A percentile compares a stretch with the other conserved stretches of the same genome.
Conservation (phyloP, 345 rosid species). For the Bretschneidera sinensis region DNA sequence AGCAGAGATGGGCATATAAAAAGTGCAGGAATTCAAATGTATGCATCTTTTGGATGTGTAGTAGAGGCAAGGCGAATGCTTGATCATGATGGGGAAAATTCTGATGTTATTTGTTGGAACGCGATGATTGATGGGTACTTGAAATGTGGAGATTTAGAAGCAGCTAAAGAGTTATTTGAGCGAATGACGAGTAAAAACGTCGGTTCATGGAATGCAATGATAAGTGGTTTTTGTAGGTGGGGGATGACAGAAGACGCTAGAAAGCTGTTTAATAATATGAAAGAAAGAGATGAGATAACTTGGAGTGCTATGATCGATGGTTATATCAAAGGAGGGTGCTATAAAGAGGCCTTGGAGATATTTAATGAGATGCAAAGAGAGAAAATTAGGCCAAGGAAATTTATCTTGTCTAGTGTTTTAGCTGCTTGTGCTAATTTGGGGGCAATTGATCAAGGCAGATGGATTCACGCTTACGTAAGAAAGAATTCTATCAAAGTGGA, state of each 20-base stretch:
- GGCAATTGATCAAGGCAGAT: conserved; percentile 43
- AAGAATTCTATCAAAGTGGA: conserved; percentile 24
- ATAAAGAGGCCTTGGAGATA: conserved; percentile 36
- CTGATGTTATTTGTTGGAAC: conserved; percentile 36
- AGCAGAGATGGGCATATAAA: conserved; percentile 31
- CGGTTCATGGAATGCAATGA: conserved; percentile 43
- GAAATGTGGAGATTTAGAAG: conserved; percentile 31
- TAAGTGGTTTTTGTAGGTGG: conserved; percentile 32
- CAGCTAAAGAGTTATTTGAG: conserved; percentile 32
- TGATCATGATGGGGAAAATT: conserved; percentile 18
- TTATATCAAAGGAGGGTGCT: conserved; percentile 27
- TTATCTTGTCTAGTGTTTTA: conserved; percentile 31
- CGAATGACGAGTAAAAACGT: conserved; percentile 22
- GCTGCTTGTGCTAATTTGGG: conserved; percentile 41
- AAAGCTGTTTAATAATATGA: conserved; percentile 35
- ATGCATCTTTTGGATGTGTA: conserved; percentile 27
- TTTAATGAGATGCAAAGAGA: conserved; percentile 36
- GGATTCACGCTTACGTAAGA: conserved; percentile 37
- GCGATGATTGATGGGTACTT: conserved; percentile 40
- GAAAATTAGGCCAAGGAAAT: conserved; percentile 25
- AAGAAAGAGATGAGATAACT: conserved; percentile 37
- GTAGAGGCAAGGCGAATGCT: conserved; percentile 34
- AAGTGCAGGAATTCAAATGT: conserved; percentile 54
- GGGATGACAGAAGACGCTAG: conserved; percentile 41
- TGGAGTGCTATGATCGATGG: conserved; percentile 55